Percentiles rank a stretch among this genome's conserved stretches.
These are phyloP conservation scores for Ophiocordyceps robertsii DNA, from an alignment of 2,329 filamentous ascomycete species.

Conservation along the genomic window DNA sequence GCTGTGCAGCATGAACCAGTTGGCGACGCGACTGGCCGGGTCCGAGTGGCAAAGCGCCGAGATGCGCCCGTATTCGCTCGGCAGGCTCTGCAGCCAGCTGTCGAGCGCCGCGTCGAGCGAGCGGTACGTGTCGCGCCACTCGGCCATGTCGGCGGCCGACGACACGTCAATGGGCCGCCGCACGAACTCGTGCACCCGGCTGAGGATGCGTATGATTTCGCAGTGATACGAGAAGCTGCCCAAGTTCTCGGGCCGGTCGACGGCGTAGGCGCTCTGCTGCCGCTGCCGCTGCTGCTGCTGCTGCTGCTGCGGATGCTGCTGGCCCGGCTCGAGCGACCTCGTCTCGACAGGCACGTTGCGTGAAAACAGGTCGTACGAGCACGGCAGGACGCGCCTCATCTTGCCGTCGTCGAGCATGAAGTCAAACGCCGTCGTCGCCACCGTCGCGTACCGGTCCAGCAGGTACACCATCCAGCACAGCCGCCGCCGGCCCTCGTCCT, in stretches of 20 bases:
- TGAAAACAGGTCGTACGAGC: constrained; percentile 30
- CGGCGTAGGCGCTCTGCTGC: constrained; percentile 9
- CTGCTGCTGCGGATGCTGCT: constrained; percentile 8
- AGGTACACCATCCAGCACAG: constrained; percentile 32
- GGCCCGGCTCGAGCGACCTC: constrained; percentile 14
- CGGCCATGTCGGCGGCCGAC: constrained; percentile 21
- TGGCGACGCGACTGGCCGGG: constrained; percentile 29
- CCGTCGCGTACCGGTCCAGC: constrained; percentile 28
- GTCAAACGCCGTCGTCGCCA: constrained; percentile 25
- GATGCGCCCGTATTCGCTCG: constrained; percentile 30
- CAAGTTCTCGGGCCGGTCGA: constrained; percentile 27
- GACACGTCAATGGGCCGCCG: constrained; percentile 25
- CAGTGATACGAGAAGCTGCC: constrained; percentile 32
- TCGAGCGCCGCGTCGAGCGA: constrained; percentile 24
- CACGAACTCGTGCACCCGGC: constrained; percentile 28
- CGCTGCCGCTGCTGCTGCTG: constrained; percentile 3
- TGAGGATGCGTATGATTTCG: constrained; percentile 28
- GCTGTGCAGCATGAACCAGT: constrained; percentile 32
- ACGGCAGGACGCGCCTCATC: constrained; percentile 26
- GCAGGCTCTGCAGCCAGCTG: constrained; percentile 26
- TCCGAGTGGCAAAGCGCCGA: constrained; percentile 30
- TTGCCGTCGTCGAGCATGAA: constrained; percentile 25
- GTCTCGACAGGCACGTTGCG: constrained; percentile 29
- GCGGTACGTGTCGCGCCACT: constrained; percentile 27
- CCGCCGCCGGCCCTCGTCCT: constrained; percentile 27